phyloP scores from a whole-genome alignment of 495 filamentous ascomycete genomes.

The Penicillium dipodomyicola region DNA sequence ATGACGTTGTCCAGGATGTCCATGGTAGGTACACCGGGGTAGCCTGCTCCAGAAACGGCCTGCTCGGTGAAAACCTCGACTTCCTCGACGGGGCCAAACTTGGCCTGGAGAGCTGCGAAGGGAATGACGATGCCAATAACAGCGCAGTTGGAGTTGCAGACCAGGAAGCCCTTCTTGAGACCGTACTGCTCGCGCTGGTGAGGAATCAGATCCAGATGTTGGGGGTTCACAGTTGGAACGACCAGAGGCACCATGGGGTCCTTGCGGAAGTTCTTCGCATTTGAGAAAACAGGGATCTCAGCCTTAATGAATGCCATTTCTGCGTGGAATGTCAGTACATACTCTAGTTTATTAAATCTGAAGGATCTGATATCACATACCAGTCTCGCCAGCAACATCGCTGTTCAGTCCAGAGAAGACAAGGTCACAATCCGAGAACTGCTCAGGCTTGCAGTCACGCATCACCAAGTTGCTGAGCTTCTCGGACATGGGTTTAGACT shows the following conservation, averaged over 20 bases:
- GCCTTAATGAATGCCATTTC: slow-evolving; percentile 79
- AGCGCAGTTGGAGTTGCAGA: slow-evolving; percentile 89
- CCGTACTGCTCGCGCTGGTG: slow-evolving; percentile 65
- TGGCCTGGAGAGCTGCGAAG: slow-evolving; percentile 76
- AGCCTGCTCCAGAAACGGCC: slow-evolving; percentile 83
- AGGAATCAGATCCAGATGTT: slow-evolving; percentile 74
- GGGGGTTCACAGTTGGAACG: slow-evolving; percentile 78
- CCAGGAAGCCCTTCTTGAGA: slow-evolving; percentile 75
- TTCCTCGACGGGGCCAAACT: slow-evolving; percentile 69
- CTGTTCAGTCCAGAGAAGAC: slow-evolving; percentile 86
- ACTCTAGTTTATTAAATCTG: background rate
- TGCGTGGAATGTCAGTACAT: slow-evolving; percentile 23
- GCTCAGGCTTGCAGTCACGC: slow-evolving; percentile 67
- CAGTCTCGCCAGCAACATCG: slow-evolving; percentile 76
- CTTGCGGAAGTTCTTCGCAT: slow-evolving; percentile 85
- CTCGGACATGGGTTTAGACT: slow-evolving; percentile 67
- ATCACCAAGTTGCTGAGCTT: slow-evolving; percentile 66
- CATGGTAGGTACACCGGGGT: slow-evolving; percentile 77
- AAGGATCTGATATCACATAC: slow-evolving; percentile 36
- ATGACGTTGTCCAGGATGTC: slow-evolving; percentile 80
- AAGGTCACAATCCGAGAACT: slow-evolving; percentile 82
- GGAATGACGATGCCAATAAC: slow-evolving; percentile 87
- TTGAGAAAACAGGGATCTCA: slow-evolving; percentile 79
- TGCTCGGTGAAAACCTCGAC: slow-evolving; percentile 86
- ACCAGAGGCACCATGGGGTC: slow-evolving; percentile 81